Base-by-base conservation (phyloP, 176 grass and related monocot genomes). In the Avena insularis region DNA sequence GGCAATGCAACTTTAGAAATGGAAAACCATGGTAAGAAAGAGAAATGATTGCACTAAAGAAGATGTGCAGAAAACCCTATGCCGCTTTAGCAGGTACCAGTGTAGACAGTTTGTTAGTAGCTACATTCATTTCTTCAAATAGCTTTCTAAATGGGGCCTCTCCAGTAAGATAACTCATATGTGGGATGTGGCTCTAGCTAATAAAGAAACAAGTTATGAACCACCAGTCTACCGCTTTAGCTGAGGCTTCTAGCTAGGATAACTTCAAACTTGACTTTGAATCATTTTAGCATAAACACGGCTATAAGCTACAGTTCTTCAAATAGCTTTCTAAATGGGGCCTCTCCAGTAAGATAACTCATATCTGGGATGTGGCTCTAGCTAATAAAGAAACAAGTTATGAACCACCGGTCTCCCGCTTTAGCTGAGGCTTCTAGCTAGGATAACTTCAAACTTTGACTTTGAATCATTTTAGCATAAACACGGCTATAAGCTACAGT, bases 111-210 rank as follows among this genome's bases (percentile, higher is more conserved):
- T 50, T 10, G 4, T 58, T 8, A 72, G 45, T 45, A 83, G 38
- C 14, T 65, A 29, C 23, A 66, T 82, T 67, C 63, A 86, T 40
- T 50, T 77, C 47, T 59, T 65, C 20, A 81, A 90, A 12, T 27
- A 82, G 29, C 61, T 69, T 76, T 77, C 47, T 54, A 54, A 76
- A 53, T 54, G 48, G 14, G 74, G 15, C 49, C 21, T 76, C 14
- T 77, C 43, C 74, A 77, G 49, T 77, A 77, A 35, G 49, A 77
- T 19, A 77, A 55, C 74, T 77, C 74, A 33, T 55, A 55, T 54
- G 27, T 35, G 74, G 27, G 49, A 55, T 54, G 27, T 19, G 49
- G 15, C 74, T 77, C 27, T 77, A 77, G 14, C 49, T 54, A 55
- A 77, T 54, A 33, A 35, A 74, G 45, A 25, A 25, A 10, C 11